phyloP scores from a whole-genome alignment of 345 rosid species.

The sweet orange (Citrus sinensis) region DNA sequence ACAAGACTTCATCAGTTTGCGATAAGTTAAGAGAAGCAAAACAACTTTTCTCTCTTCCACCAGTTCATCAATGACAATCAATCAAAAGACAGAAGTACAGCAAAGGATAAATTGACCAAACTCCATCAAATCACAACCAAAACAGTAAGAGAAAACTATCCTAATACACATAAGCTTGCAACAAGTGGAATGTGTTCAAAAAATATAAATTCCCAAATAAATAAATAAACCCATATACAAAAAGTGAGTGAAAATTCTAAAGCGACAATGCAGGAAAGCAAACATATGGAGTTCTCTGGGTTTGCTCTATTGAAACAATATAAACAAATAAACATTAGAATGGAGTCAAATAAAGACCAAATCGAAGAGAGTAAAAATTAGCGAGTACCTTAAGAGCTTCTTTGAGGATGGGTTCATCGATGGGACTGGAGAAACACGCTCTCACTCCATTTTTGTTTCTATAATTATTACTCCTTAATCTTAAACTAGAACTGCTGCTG shows the following conservation, averaged over 20 bases:
- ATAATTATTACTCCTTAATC: not conserved
- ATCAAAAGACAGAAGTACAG: not conserved
- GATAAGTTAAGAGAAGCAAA: not conserved
- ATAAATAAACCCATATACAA: not conserved
- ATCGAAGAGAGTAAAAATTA: not conserved
- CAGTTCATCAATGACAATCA: not conserved
- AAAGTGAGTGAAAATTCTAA: not conserved
- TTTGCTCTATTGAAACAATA: not conserved
- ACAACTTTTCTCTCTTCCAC: not conserved
- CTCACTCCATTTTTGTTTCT: slow-evolving; percentile 11
- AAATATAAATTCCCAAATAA: too few species aligned
- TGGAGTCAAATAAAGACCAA: not conserved
- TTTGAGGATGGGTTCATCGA: slow-evolving; percentile 45
- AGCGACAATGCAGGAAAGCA: not conserved
- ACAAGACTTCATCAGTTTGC: not conserved
- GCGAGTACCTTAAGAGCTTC: slow-evolving; percentile 48
- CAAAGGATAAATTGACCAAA: not conserved
- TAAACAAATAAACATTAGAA: not conserved
- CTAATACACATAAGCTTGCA: too few species aligned
- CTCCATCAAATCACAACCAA: not conserved
- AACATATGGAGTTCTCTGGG: not conserved
- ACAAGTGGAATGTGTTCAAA: too few species aligned
- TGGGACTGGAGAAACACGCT: slow-evolving; percentile 34
- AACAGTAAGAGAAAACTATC: not conserved
- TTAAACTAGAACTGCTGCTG: not conserved